A percentile compares a stretch with the other conserved stretches of the same genome.
Conservation (phyloP, 2,329 filamentous ascomycete genomes). For the Epicoccum sorghinum region DNA sequence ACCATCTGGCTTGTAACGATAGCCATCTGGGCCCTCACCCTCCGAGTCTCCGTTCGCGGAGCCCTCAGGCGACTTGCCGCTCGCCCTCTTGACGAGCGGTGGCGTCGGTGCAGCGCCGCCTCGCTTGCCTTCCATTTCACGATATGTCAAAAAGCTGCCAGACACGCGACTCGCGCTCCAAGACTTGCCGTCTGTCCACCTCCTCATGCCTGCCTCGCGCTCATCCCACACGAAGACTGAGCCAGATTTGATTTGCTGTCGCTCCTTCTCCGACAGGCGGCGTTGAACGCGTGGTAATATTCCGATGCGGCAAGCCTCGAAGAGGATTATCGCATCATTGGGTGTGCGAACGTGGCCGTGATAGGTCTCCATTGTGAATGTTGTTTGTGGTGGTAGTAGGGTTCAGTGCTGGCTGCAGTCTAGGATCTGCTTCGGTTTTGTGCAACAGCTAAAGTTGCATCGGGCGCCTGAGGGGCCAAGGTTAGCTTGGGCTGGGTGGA, state of each 20-base stretch:
- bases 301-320: constrained; percentile 92
- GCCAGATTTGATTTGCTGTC: constrained; percentile 92
- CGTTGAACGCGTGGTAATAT: constrained; percentile 90
- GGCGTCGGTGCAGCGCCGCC: constrained; percentile 70
- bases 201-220: constrained; percentile 93
- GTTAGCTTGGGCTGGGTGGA: constrained; percentile 18
- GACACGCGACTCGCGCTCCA: constrained; percentile 98
- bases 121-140: constrained; percentile 98
- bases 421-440: not conserved
- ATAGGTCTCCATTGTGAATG: constrained; percentile 84
- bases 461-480: constrained; percentile 10
- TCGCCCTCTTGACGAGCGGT: constrained; percentile 47
- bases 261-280: constrained; percentile 92
- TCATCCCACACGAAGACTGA: constrained; percentile 99
- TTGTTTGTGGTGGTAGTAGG: not conserved
- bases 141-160: constrained; percentile 94
- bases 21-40: constrained; percentile 62
- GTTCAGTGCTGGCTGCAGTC: not conserved
- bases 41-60: constrained; percentile 82
- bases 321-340: constrained; percentile 95
- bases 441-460: constrained; percentile 10
- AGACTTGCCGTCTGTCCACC: constrained; percentile 98
- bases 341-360: constrained; percentile 95
- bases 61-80: constrained; percentile 81
- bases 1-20: constrained; percentile 77